phyloP scores from a whole-genome alignment of 345 rosid species.

The Anacardium occidentale region DNA sequence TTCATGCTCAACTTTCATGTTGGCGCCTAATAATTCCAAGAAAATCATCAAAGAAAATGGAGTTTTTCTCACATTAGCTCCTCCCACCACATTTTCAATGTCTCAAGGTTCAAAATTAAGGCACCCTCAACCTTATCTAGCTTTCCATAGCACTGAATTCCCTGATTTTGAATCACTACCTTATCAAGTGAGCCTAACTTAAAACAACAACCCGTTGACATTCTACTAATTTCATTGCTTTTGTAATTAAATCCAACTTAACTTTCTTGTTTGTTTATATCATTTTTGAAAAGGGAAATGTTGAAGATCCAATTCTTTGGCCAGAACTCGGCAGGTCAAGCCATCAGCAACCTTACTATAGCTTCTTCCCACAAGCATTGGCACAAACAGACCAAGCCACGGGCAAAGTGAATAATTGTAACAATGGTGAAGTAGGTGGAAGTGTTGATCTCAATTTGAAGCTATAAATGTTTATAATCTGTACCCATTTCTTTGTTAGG shows the following conservation, averaged over 20 bases:
- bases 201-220: background rate
- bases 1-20: conserved; percentile 25
- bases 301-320: conserved; percentile 22
- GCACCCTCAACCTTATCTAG: conserved; percentile 25
- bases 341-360: conserved; percentile 34
- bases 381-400: conserved; percentile 25
- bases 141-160: conserved; percentile 18
- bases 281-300: conserved; percentile 26
- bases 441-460: conserved; percentile 54
- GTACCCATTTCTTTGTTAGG: conserved; percentile 1
- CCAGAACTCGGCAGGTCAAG: conserved; percentile 19
- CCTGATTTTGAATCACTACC: conserved; percentile 34
- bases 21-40: conserved; percentile 28
- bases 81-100: conserved; percentile 30
- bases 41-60: conserved; percentile 30
- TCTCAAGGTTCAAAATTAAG: conserved; percentile 25
- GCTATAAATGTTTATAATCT: conserved; percentile 25
- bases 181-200: conserved; percentile 38
- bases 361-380: conserved; percentile 41
- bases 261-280: background rate
- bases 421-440: conserved; percentile 38
- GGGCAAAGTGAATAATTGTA: conserved; percentile 9
- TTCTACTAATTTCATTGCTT: background rate
- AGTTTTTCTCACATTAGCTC: conserved; percentile 51
- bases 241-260: too few species aligned